These are phyloP conservation scores for Ophiostoma australiae DNA, from an alignment of 2,329 filamentous ascomycete genomes.

Conservation along the genomic window DNA sequence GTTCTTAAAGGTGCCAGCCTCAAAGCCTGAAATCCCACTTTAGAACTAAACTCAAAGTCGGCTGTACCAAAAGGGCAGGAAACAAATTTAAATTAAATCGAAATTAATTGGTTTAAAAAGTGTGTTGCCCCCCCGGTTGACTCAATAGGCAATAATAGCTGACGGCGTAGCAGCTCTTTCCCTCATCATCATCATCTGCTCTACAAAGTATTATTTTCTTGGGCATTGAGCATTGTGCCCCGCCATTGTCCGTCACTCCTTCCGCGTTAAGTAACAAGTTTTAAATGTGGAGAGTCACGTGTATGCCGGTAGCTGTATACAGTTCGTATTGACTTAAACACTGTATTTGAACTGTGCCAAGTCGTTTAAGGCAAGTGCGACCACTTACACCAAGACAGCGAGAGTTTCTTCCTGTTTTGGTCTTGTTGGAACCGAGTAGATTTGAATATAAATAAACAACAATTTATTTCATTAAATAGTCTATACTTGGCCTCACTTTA, in stretches of 20 bases:
- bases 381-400: constrained; percentile 8
- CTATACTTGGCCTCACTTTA: neutral
- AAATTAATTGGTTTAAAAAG: constrained; percentile 15
- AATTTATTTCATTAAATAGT: neutral
- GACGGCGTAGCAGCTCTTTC: neutral
- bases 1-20: neutral
- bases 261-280: neutral
- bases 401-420: neutral
- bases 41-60: neutral
- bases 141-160: neutral
- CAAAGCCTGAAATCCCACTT: neutral
- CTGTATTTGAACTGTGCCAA: neutral
- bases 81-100: neutral
- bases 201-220: neutral
- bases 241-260: constrained; percentile 13
- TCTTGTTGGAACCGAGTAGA: neutral
- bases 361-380: constrained; percentile 4
- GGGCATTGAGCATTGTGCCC: constrained; percentile 6
- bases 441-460: neutral
- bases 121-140: neutral
- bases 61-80: neutral
- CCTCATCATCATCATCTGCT: neutral
- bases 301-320: neutral
- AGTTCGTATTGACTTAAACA: neutral
- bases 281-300: constrained; percentile 10